Evolutionary conservation across 805 yeast genomes (phyloP), one percentile per base, ranked within the genome.

Genomic region (Cyberlindnera subsufficiens): DNA sequence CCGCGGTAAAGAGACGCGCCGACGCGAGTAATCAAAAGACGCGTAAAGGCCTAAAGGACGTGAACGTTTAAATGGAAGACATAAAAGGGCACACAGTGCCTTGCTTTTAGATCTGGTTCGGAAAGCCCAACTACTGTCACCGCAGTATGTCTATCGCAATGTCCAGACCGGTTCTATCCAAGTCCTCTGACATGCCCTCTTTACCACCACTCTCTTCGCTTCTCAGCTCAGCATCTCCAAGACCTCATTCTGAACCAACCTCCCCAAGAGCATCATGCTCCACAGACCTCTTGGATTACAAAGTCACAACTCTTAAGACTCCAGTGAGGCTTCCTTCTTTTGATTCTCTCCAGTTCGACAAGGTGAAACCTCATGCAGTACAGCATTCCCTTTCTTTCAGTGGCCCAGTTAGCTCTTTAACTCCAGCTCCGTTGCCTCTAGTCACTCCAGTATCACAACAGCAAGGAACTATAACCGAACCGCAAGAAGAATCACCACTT

Each of bases 321-420:
- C 60, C 60, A 10, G 27, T 56, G 4, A 54, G 57, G 47, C 44
- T 57, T 4, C 61, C 61, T 2, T 56, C 60, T 2, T 52, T 56
- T 37, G 58, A 55, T 20, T 50, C 59, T 5, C 36, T 57, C 25
- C 47, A 47, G 19, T 47, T 56, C 15, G 50, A 50, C 22, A 29
- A 27, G 4, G 14, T 15, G n/a, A 32, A 27, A n/a, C 45, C 43
- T 18, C 11, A 22, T 9, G 3, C 33, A 0, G 3, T 32, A 7
- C 31, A 33, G 17, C 47, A 41, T 20, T 38, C 45, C 17, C 49
- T 44, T 32, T 43, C 52, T 0, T 39, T 42, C 25, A 38, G 42
- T 15, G 38, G 38, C 17, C 7, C 35, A 30, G 32, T 29, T 13
- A 33, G 19, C 1, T 38, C 44, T 17, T 22, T 52, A 19, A 42